phyloP scores from a whole-genome alignment of 495 filamentous ascomycete species.

The Usnea hakonensis region DNA sequence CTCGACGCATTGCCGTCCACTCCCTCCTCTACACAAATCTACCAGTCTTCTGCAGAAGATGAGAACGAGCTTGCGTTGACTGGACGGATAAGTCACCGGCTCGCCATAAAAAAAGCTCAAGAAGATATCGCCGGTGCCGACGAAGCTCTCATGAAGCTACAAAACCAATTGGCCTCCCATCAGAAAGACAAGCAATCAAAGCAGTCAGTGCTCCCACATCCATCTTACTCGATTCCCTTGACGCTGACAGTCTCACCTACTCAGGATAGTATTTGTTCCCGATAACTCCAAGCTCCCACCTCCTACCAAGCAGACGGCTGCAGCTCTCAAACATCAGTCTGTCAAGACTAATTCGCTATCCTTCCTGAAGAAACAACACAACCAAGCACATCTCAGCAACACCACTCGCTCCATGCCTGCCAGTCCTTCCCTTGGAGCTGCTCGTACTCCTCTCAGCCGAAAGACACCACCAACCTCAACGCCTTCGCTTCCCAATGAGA shows the following conservation, averaged over 20 bases:
- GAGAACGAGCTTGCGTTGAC: constrained; percentile 44
- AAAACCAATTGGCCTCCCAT: constrained; percentile 42
- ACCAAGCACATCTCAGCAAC: constrained; percentile 28
- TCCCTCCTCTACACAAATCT: constrained; percentile 46
- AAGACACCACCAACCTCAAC: constrained; percentile 44
- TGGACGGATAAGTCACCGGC: constrained; percentile 48
- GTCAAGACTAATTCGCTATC: constrained; percentile 30
- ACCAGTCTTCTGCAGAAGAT: constrained; percentile 33
- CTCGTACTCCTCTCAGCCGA: constrained; percentile 32
- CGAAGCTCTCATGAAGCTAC: constrained; percentile 49
- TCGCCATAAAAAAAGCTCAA: constrained; percentile 50
- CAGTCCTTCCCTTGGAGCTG: constrained; percentile 52
- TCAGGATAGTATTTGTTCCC: constrained; percentile 28
- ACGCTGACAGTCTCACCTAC: constrained; percentile 27
- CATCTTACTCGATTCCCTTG: constrained; percentile 10
- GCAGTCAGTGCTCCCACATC: constrained; percentile 28
- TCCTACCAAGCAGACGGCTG: constrained; percentile 26
- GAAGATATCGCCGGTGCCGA: constrained; percentile 45
- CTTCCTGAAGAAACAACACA: constrained; percentile 37
- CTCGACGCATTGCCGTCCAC: constrained; percentile 41
- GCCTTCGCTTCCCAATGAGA: constrained; percentile 45
- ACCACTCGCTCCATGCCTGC: constrained; percentile 53
- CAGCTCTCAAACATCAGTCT: constrained; percentile 23
- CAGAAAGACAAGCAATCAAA: constrained; percentile 48
- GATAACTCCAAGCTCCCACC: constrained; percentile 27